Evolutionary conservation across 2,329 filamentous ascomycete species (phyloP).

Genomic region (Claviceps spartinae): DNA sequence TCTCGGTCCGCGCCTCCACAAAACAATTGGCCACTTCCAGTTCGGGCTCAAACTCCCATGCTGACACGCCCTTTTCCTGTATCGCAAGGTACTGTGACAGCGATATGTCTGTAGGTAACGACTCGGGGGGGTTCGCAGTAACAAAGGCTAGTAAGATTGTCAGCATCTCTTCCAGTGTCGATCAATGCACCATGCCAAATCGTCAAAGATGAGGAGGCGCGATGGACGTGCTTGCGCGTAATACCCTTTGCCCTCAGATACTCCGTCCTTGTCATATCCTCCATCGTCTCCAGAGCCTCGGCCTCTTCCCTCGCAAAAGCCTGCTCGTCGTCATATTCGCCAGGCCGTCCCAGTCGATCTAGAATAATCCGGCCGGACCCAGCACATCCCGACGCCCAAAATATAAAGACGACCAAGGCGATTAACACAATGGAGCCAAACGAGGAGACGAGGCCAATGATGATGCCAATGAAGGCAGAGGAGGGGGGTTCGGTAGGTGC

Average conservation of each 20-base stretch:
- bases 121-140: slow-evolving; percentile 88
- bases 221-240: slow-evolving; percentile 7
- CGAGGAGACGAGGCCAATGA: slow-evolving; percentile 89
- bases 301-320: slow-evolving; percentile 88
- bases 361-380: slow-evolving; percentile 78
- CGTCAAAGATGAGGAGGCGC: too few species aligned
- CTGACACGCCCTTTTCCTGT: slow-evolving; percentile 98
- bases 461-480: slow-evolving; percentile 55
- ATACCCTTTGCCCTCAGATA: slow-evolving; percentile 91
- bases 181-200: too few species aligned
- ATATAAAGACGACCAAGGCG: slow-evolving; percentile 78
- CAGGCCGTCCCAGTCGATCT: slow-evolving; percentile 82
- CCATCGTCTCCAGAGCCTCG: slow-evolving; percentile 89
- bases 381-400: slow-evolving; percentile 59
- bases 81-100: slow-evolving; percentile 95
- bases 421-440: slow-evolving; percentile 85
- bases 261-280: slow-evolving; percentile 78
- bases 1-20: slow-evolving; percentile 89
- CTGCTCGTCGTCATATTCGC: slow-evolving; percentile 96
- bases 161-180: slow-evolving; percentile 5
- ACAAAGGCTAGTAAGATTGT: slow-evolving; percentile 59
- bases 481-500: slow-evolving; percentile 21
- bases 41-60: slow-evolving; percentile 99
- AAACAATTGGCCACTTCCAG: slow-evolving; percentile 98
- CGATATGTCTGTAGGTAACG: slow-evolving; percentile 90